Evolutionary conservation across 2,329 filamentous ascomycete genomes (phyloP), one percentile per base, ranked within the genome.

Genomic region (Juglanconis sp.): DNA sequence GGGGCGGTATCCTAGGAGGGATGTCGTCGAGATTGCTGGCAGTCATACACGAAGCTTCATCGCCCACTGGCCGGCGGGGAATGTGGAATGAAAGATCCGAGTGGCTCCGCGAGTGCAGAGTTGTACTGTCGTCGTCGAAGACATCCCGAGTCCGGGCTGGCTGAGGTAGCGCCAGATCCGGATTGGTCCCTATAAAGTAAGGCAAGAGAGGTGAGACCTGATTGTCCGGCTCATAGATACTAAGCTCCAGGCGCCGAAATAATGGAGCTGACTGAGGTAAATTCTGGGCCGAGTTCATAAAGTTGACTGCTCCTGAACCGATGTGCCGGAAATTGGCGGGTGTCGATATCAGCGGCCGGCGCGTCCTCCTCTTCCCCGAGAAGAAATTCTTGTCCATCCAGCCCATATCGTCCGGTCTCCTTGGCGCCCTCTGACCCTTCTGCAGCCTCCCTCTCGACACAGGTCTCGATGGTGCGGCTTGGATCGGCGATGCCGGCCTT

Each of bases 251-350:
- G 3, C 83, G 83, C 44, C 79, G 78, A 64, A 85, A 85, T 10
- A 76, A 76, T 6, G 68, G 63, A 5, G 72, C 73, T 5, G 71
- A 70, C 40, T 66, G 68, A 59, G 66, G 71, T 65, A 56, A 65
- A 59, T 58, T 70, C 50, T 71, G 65, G 6, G 61, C 56, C 66
- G 54, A 73, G 38, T 55, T 51, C 47, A 73, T 70, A 55, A 76
- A 73, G 52, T 77, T 74, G 59, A 74, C 74, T n/a, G 77, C 73
- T 51, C 75, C 76, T 17, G 80, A 81, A 57, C 81, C 73, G 53
- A 87, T 66, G 73, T 87, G 85, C 51, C 80, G 81, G 67, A 88
- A 88, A 69, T 87, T 77, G 52, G 79, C 79, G 3, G 85, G 85
- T 24, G 76, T 76, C 47, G 84, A 86, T 67, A 88, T 87, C 62